phyloP scores from a whole-genome alignment of 192 early-diverging fungal species.

The Entophlyctis helioformis region DNA sequence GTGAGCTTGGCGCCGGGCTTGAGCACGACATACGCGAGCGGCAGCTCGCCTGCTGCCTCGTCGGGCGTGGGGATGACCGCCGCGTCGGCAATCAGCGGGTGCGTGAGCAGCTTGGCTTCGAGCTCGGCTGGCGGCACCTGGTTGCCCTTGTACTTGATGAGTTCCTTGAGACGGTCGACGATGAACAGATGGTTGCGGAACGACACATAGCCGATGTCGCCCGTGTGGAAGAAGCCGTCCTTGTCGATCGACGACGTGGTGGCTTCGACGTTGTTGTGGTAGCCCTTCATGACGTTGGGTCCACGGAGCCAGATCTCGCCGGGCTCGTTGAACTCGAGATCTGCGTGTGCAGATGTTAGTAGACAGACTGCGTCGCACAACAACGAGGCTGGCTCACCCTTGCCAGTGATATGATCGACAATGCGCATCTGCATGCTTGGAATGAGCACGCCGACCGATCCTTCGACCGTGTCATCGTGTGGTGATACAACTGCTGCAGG shows the following conservation, averaged over 20 bases:
- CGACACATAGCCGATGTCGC: constrained; percentile 67
- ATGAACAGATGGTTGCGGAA: constrained; percentile 50
- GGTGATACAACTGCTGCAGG: constrained; percentile 32
- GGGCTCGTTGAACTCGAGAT: constrained; percentile 32
- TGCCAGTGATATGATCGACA: constrained; percentile 54
- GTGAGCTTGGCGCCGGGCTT: constrained; percentile 22
- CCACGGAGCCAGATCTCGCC: constrained; percentile 84
- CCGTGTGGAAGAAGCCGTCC: constrained; percentile 67
- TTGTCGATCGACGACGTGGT: constrained; percentile 56
- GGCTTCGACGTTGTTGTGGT: constrained; percentile 68
- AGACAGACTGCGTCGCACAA: too few species aligned
- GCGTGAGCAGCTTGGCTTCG: constrained; percentile 58
- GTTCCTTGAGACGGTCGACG: constrained; percentile 75
- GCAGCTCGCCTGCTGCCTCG: constrained; percentile 47
- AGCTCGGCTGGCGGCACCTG: constrained; percentile 82
- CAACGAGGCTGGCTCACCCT: too few species aligned
- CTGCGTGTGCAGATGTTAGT: too few species aligned
- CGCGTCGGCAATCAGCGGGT: constrained; percentile 50
- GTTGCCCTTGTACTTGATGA: constrained; percentile 86
- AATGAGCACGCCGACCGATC: constrained; percentile 59
- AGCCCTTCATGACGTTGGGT: constrained; percentile 81
- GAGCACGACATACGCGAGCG: constrained; percentile 64
- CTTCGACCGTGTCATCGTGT: constrained; percentile 18
- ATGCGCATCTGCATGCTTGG: constrained; percentile 63
- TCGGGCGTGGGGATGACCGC: constrained; percentile 28